phyloP scores from a whole-genome alignment of 495 filamentous ascomycete species.

The Penicillium steckii region DNA sequence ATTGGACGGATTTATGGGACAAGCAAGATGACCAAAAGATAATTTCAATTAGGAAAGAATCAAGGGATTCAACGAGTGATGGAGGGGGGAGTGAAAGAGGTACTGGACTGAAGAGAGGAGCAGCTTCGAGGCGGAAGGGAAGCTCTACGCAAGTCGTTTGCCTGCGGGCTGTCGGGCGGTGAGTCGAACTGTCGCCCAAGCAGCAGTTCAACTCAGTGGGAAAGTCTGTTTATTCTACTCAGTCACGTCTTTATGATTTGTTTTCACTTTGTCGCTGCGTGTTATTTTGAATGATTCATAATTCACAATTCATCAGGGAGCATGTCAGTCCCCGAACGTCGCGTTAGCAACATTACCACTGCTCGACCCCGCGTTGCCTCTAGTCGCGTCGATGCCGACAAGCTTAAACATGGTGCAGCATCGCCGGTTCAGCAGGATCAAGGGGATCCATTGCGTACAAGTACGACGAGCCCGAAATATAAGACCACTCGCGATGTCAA shows the following conservation, averaged over 20 bases:
- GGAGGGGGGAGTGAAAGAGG: not conserved
- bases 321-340: conserved; percentile 49
- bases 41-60: no score
- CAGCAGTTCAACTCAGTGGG: no score
- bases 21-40: conserved; percentile 1
- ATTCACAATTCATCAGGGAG: conserved; percentile 22
- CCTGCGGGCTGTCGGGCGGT: conserved; percentile 33
- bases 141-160: conserved; percentile 43
- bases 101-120: conserved; percentile 4
- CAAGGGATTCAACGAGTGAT: not conserved
- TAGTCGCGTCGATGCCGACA: conserved; percentile 46
- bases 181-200: no score
- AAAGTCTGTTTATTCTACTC: no score
- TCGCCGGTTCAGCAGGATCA: conserved; percentile 36
- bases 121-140: conserved; percentile 14
- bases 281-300: not conserved
- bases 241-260: not conserved
- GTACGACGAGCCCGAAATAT: conserved; percentile 35
- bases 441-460: conserved; percentile 36
- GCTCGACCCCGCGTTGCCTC: conserved; percentile 47
- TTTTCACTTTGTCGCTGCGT: conserved; percentile 3
- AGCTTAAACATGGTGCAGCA: conserved; percentile 27
- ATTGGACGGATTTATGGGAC: conserved; percentile 41
- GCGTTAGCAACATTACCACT: conserved; percentile 44
- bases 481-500: conserved; percentile 34